phyloP scores from a whole-genome alignment of 352 stramenopile genomes.

The Phytopythium mirpurense region DNA sequence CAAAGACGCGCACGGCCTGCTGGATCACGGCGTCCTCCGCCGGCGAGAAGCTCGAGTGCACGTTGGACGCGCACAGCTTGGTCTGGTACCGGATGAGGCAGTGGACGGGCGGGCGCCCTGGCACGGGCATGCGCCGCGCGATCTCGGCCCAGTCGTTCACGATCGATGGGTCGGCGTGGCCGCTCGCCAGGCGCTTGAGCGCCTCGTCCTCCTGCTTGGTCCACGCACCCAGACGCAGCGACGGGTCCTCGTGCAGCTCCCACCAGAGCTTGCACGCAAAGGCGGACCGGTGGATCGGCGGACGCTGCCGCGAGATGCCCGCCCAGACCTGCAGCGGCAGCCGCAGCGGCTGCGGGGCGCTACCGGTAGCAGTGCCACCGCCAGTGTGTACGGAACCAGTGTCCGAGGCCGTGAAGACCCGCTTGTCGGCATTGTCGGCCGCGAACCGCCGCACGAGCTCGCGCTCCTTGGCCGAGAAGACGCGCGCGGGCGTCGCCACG shows the following conservation, averaged over 20 bases:
- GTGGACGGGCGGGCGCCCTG: slow-evolving; percentile 40
- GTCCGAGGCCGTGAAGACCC: too few species aligned
- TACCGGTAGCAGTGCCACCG: not conserved
- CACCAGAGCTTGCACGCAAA: slow-evolving; percentile 76
- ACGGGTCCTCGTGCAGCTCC: slow-evolving; percentile 60
- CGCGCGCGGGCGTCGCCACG: slow-evolving; percentile 29
- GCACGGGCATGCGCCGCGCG: slow-evolving; percentile 35
- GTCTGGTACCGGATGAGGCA: slow-evolving; percentile 57
- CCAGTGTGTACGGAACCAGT: not conserved
- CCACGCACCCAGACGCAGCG: slow-evolving; percentile 42
- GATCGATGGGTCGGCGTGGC: slow-evolving; percentile 25
- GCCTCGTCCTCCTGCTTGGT: slow-evolving; percentile 48
- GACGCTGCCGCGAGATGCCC: slow-evolving; percentile 23
- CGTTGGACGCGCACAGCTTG: slow-evolving; percentile 34
- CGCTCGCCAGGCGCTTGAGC: slow-evolving; percentile 32
- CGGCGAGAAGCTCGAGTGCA: slow-evolving; percentile 35
- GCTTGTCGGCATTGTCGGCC: not conserved
- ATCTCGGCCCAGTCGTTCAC: slow-evolving; percentile 53
- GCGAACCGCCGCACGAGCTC: slow-evolving; percentile 49
- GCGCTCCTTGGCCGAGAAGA: slow-evolving; percentile 59
- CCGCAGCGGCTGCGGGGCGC: not conserved
- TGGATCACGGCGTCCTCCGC: slow-evolving; percentile 50
- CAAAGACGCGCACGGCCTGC: slow-evolving; percentile 53
- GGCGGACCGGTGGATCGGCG: slow-evolving; percentile 45
- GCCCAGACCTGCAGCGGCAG: slow-evolving; percentile 53